These are phyloP conservation scores for Pythium aquatile DNA, from an alignment of 352 stramenopile species.

Conservation along the genomic window DNA sequence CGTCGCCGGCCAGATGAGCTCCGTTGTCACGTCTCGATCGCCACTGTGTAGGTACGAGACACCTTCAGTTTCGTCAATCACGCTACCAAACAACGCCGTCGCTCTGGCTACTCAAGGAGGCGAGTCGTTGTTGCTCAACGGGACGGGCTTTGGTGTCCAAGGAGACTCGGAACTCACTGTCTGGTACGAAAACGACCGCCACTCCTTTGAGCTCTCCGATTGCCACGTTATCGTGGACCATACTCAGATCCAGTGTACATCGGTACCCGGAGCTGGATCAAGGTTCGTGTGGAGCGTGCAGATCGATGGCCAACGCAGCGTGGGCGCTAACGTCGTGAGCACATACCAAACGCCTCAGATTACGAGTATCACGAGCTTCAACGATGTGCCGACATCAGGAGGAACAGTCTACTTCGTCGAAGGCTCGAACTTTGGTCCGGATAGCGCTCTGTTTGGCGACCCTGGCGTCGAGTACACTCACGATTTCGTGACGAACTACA, in stretches of 20 bases:
- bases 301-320: constrained; percentile 38
- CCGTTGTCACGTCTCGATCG: constrained; percentile 2
- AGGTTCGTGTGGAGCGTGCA: constrained; percentile 40
- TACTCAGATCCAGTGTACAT: constrained; percentile 36
- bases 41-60: constrained; percentile 36
- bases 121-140: constrained; percentile 38
- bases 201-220: constrained; percentile 38
- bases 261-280: constrained; percentile 35
- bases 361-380: constrained; percentile 42
- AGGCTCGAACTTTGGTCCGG: constrained; percentile 51
- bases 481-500: constrained; percentile 31
- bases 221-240: constrained; percentile 47
- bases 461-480: constrained; percentile 54
- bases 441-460: constrained; percentile 42
- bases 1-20: constrained; percentile 37
- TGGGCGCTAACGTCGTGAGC: background rate
- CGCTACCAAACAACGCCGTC: background rate
- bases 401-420: constrained; percentile 47
- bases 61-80: constrained; percentile 29
- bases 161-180: constrained; percentile 32
- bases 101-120: constrained; percentile 35
- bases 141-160: constrained; percentile 43
- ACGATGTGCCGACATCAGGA: constrained; percentile 40
- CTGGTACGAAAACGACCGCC: constrained; percentile 39
- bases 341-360: constrained; percentile 40